phyloP scores from a whole-genome alignment of 164 flowering plant species.

The Magnolia kwangsiensis region DNA sequence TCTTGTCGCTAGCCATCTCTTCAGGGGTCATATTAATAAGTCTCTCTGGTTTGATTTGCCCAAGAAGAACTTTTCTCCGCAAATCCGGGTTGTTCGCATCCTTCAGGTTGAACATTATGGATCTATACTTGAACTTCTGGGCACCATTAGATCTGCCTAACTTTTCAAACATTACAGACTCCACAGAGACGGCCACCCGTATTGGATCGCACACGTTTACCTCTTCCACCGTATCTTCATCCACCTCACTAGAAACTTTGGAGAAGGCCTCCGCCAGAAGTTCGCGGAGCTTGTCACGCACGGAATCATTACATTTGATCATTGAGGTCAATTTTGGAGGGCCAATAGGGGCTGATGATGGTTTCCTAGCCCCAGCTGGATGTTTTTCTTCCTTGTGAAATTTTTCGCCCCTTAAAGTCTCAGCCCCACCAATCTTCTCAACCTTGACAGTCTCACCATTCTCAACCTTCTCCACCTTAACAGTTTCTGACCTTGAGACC shows the following conservation, averaged over 20 bases:
- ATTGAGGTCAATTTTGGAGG: constrained; percentile 70
- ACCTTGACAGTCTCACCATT: constrained; percentile 18
- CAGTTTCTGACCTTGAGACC: constrained; percentile 25
- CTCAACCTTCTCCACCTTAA: constrained; percentile 25
- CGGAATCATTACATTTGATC: constrained; percentile 60
- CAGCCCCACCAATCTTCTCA: constrained; percentile 23
- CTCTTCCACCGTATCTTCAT: constrained; percentile 41
- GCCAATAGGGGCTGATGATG: constrained; percentile 25
- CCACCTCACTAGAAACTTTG: constrained; percentile 60
- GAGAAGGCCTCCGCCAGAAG: constrained; percentile 65
- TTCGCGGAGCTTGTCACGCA: constrained; percentile 78
- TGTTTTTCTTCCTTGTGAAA: constrained; percentile 32
- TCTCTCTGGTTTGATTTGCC: constrained; percentile 58
- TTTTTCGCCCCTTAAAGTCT: constrained; percentile 32
- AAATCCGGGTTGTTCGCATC: constrained; percentile 87
- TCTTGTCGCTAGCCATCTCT: constrained; percentile 86
- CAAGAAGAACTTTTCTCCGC: constrained; percentile 77
- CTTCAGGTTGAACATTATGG: constrained; percentile 80
- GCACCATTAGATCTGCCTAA: constrained; percentile 71
- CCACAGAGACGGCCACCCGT: constrained; percentile 73
- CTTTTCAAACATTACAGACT: constrained; percentile 75
- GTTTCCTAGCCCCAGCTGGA: constrained; percentile 26
- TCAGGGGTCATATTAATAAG: constrained; percentile 55
- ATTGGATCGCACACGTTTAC: constrained; percentile 67
- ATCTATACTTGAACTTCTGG: constrained; percentile 75